Evolutionary conservation across 2,329 filamentous ascomycete species (phyloP).

Genomic region (Metarhizium anisopliae): DNA sequence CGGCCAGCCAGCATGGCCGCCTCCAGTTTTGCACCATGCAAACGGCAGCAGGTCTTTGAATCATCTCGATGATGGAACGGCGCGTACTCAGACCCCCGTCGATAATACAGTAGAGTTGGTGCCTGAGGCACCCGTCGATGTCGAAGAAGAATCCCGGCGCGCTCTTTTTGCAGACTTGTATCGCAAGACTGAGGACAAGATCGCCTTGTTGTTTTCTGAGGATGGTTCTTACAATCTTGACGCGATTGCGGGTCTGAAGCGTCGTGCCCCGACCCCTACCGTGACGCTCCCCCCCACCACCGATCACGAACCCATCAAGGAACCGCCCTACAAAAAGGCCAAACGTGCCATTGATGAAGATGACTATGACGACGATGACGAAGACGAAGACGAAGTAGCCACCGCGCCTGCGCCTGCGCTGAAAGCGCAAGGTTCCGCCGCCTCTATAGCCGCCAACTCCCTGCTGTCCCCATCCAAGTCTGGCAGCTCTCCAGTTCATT

Average conservation of each 20-base stretch:
- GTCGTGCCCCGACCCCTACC: slow-evolving; percentile 26
- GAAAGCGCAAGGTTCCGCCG: slow-evolving; percentile 41
- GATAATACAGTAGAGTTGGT: slow-evolving; percentile 41
- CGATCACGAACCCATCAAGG: slow-evolving; percentile 48
- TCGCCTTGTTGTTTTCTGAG: slow-evolving; percentile 63
- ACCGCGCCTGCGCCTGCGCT: slow-evolving; percentile 44
- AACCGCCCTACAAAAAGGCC: slow-evolving; percentile 62
- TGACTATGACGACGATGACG: slow-evolving; percentile 68
- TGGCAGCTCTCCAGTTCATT: slow-evolving; percentile 57
- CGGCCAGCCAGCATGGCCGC: slow-evolving; percentile 56
- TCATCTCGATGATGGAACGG: slow-evolving; percentile 50
- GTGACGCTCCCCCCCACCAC: slow-evolving; percentile 44
- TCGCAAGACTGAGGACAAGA: slow-evolving; percentile 65
- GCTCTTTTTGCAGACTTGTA: slow-evolving; percentile 70
- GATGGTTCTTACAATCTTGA: slow-evolving; percentile 43
- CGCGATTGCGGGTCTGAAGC: slow-evolving; percentile 45
- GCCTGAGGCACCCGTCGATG: slow-evolving; percentile 52
- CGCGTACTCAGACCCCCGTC: slow-evolving; percentile 41
- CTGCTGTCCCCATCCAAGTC: slow-evolving; percentile 63
- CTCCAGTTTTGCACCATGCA: slow-evolving; percentile 41
- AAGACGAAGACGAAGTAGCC: slow-evolving; percentile 61
- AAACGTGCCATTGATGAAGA: slow-evolving; percentile 75
- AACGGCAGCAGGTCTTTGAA: slow-evolving; percentile 42
- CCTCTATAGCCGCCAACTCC: slow-evolving; percentile 44
- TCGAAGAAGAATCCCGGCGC: slow-evolving; percentile 62